Base-by-base conservation (phyloP, 345 rosid species). In the Limnanthes douglasii region DNA sequence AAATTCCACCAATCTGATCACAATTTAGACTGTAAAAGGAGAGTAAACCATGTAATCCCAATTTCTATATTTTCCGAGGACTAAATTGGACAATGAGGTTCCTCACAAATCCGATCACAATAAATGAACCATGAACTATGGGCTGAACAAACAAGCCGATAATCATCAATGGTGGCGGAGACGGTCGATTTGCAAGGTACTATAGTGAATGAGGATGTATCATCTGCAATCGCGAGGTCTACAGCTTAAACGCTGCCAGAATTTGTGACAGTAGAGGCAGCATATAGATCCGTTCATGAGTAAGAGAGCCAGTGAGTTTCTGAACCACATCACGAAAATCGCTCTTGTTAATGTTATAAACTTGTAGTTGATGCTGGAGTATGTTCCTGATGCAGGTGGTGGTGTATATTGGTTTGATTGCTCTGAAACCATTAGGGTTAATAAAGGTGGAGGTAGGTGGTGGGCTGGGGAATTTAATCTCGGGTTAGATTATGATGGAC, bases 311-410 rank as follows among this genome's bases (percentile, higher is more conserved):
- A 15, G 99, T 90, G 11, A 90, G 82, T 61, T 70, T 78, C 68
- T 90, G 98, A 11, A 90, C 98, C 31, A 90, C 83, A 39, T 90
- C 83, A 11, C 94, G 57, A 62, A 84, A 90, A 58, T 90, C 94
- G 50, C 51, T 75, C 54, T 85, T 85, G 66, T 78, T 90, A 59
- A 90, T 90, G 43, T 85, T 90, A 60, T 80, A 90, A 12, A 90
- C 96, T 2, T 93, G 96, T 0, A 94, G 92, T 39, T 78, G 79
- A 21, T 73, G 70, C 50, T 64, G 86, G 15, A 60, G 75, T 12
- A 36, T 50, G 66, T 1, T 0, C 19, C 3, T 15, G 15, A 0
- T 18, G 43, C 30, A 6, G 6, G 11, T 12, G n/a, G n/a, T n/a
- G n/a, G n/a, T n/a, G n/a, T n/a, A 34, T 43, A 46, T 29, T 44